These are phyloP conservation scores for Verticillium albo-atrum DNA, from an alignment of 2,329 filamentous ascomycete species.

Conservation along the genomic window DNA sequence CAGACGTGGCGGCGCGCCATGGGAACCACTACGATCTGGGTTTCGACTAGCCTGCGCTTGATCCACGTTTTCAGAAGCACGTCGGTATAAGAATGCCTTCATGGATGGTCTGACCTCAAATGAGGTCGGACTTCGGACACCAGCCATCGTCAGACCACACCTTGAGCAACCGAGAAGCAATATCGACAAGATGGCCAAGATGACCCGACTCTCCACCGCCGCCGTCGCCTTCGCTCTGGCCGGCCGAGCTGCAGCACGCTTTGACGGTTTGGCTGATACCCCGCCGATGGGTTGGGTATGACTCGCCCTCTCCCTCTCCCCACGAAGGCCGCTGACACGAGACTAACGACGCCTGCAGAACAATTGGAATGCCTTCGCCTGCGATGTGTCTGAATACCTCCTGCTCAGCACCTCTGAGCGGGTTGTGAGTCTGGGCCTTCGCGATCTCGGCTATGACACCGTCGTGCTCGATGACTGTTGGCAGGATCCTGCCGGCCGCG, in stretches of 20 bases:
- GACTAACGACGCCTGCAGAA: constrained; percentile 3
- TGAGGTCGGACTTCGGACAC: background rate
- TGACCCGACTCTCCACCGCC: background rate
- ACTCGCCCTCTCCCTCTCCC: background rate
- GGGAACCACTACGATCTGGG: background rate
- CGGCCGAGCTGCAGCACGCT: constrained; percentile 9
- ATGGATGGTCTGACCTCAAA: background rate
- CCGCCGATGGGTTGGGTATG: constrained; percentile 16
- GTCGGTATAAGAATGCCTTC: background rate
- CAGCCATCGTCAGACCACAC: background rate
- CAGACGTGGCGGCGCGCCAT: background rate
- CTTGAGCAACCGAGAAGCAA: background rate
- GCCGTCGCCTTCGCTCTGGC: constrained; percentile 5
- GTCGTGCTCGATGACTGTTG: constrained; percentile 30
- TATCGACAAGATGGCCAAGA: background rate
- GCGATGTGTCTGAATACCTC: constrained; percentile 11
- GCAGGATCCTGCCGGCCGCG: constrained; percentile 20
- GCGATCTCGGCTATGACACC: constrained; percentile 22
- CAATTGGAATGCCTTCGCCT: constrained; percentile 10
- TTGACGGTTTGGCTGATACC: constrained; percentile 13
- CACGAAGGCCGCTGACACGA: background rate
- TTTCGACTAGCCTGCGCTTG: background rate
- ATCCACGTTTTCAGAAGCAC: background rate
- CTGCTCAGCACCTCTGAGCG: constrained; percentile 14
- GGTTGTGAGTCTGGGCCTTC: constrained; percentile 19